Conservation (phyloP, 2,329 filamentous ascomycete species). For the Achaetomium macrosporum region DNA sequence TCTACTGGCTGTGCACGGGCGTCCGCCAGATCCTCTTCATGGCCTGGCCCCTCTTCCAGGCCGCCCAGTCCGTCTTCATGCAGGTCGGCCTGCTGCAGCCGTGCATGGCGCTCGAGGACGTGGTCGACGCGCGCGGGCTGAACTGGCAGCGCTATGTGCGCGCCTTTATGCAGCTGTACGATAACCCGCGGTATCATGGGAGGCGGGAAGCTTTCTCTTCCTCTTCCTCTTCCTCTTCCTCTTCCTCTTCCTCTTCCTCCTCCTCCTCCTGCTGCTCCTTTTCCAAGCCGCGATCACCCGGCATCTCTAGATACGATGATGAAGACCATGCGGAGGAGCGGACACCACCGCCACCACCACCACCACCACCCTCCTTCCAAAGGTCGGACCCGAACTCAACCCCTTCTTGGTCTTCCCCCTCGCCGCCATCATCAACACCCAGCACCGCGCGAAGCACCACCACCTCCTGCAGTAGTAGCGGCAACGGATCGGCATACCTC, state of each 20-base stretch:
- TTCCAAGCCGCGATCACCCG: no score
- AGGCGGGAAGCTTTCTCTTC: background rate
- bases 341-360: no score
- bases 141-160: slow-evolving; percentile 15
- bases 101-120: slow-evolving; percentile 20
- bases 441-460: no score
- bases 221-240: no score
- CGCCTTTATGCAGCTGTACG: slow-evolving; percentile 23
- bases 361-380: no score
- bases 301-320: no score
- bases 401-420: no score
- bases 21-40: slow-evolving; percentile 26
- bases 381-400: no score
- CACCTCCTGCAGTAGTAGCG: background rate
- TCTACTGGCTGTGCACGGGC: slow-evolving; percentile 28
- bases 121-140: slow-evolving; percentile 18
- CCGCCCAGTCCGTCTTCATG: slow-evolving; percentile 19
- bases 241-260: no score
- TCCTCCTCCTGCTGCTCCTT: no score
- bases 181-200: slow-evolving; percentile 20
- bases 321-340: no score
- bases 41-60: slow-evolving; percentile 22
- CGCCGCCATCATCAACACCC: no score
- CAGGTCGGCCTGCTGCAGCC: slow-evolving; percentile 15
- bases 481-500: background rate